Conservation (phyloP, 345 rosid species). For the Noccaea caerulescens region DNA sequence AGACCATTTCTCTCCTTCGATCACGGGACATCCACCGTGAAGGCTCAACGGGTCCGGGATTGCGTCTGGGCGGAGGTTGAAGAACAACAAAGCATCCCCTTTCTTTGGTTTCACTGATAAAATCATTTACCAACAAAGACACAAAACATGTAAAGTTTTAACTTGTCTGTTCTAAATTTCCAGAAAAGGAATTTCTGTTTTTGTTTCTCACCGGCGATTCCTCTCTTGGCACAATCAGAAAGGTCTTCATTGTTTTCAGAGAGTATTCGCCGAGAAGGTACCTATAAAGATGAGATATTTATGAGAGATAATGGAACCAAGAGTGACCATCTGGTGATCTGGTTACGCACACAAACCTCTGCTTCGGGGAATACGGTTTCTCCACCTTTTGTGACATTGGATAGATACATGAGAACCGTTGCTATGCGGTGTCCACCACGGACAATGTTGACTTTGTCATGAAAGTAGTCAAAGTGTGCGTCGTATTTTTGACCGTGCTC, state of each 20-base stretch:
- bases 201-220: conserved; percentile 69
- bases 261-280: conserved; percentile 40
- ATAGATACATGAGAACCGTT: conserved; percentile 89
- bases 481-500: conserved; percentile 93
- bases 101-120: conserved; percentile 71
- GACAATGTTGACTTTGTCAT: conserved; percentile 82
- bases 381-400: conserved; percentile 86
- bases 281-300: conserved; percentile 15
- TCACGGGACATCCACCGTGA: conserved; percentile 94
- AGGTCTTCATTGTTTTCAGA: conserved; percentile 57
- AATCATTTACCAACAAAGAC: conserved; percentile 6
- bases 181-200: neutral
- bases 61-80: conserved; percentile 78
- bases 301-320: conserved; percentile 5
- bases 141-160: conserved; percentile 3
- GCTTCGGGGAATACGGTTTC: conserved; percentile 67
- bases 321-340: neutral
- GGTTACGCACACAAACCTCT: conserved; percentile 57
- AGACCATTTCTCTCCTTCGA: conserved; percentile 98
- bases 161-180: neutral
- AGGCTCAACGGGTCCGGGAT: conserved; percentile 76
- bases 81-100: conserved; percentile 96
- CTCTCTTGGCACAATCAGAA: conserved; percentile 91
- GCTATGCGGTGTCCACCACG: conserved; percentile 95
- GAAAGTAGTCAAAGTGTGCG: conserved; percentile 90